Base-by-base conservation (phyloP, 345 rosid genomes). In the Raphanus sativus region DNA sequence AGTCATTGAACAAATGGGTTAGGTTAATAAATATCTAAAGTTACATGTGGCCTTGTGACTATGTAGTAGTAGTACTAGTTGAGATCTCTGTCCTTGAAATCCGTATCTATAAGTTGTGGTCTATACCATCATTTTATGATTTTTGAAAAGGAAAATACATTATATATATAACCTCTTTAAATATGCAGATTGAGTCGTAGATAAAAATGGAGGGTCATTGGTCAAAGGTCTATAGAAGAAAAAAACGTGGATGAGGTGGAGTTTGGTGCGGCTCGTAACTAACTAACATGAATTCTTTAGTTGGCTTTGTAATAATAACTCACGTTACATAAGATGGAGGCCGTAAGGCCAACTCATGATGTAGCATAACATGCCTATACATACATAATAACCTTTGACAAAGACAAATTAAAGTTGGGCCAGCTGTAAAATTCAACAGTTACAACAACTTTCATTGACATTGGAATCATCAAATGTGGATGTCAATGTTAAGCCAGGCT, bases 261-360 rank as follows among this genome's bases (percentile, higher is more conserved):
- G 74, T 76, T 75, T 76, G 69, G 80, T 69, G 74, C 64, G 69
- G 74, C 69, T 50, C 69, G 64, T 76, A 15, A 69, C 70, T 69
- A 15, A 69, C 70, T 76, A 68, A 76, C 80, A 69, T 33, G 75
- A 68, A 24, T 68, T 75, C 29, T 6, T 64, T 16, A 6, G n/a
- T 58, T 65, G 26, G 40, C 4, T 13, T 56, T 28, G 40, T 24
- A 67, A 40, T 42, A 60, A 66, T 56, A 58, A 58, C 8, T 67
- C 38, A 48, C 59, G 10, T 67, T 45, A 45, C 70, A 67, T 26
- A 58, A 42, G 34, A 67, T 58, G 61, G 34, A 75, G 6, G 48
- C 30, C 15, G 26, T 40, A 29, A 55, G 42, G 42, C n/a, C 61
- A 65, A 65, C 33, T 75, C 45, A 75, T 67, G 62, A 26, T 48